phyloP scores from a whole-genome alignment of 2,329 filamentous ascomycete genomes.

The Stromatinia cepivora region DNA sequence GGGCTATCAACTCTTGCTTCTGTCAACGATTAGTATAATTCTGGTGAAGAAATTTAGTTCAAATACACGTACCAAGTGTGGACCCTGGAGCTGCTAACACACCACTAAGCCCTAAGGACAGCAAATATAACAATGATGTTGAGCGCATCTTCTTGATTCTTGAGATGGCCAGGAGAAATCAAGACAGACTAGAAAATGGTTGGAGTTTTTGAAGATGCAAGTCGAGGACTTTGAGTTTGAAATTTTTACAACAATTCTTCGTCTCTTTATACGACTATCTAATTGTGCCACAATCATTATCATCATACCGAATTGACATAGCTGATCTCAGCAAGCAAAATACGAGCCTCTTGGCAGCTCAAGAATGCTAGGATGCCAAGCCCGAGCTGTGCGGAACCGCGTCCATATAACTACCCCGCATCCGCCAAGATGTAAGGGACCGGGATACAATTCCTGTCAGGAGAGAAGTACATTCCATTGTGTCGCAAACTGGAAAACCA shows the following conservation, averaged over 20 bases:
- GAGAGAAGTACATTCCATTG: constrained; percentile 14
- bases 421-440: constrained; percentile 14
- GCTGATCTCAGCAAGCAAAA: constrained; percentile 17
- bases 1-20: constrained; percentile 23
- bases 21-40: neutral
- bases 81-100: constrained; percentile 17
- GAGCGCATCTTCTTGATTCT: constrained; percentile 7
- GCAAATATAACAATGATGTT: constrained; percentile 3
- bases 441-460: constrained; percentile 6
- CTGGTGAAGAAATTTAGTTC: neutral
- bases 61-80: neutral
- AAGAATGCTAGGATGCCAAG: constrained; percentile 19
- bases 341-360: constrained; percentile 21
- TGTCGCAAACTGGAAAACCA: neutral
- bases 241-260: neutral
- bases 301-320: constrained; percentile 1
- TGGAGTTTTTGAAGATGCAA: neutral
- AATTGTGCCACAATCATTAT: neutral
- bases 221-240: neutral
- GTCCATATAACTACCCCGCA: constrained; percentile 18
- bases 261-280: neutral
- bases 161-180: neutral
- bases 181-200: neutral
- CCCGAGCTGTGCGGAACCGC: constrained; percentile 4
- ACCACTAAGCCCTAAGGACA: constrained; percentile 16